Evolutionary conservation across 108 stramenopile species (phyloP), one percentile per base, ranked within the genome.

Genomic region (Epipyxis sp.): DNA sequence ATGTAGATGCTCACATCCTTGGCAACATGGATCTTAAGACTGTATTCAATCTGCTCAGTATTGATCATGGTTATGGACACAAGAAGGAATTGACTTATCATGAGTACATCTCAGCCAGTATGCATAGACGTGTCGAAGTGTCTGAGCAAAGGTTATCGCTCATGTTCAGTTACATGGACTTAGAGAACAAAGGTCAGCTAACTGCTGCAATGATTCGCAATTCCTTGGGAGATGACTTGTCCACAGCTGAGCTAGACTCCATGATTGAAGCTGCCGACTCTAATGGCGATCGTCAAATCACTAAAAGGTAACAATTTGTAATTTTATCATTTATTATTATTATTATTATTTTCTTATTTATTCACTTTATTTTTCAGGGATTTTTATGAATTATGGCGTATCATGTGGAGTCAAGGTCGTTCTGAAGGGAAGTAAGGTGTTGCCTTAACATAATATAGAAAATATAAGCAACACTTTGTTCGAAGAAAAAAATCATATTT

Each of bases 21-120:
- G n/a, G n/a, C n/a, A 37, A 65, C 34, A 37, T 65, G 13, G 61
- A 65, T 32, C 61, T 65, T 32, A 65, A 65, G 25, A 6, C 61
- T 32, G 13, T 65, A 16, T 65, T 65, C 61, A 32, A 65, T 3
- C 20, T 25, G 6, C 34, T 65, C 30, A 32, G 30, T 16, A 32
- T 65, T 32, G 61, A 13, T 29, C 61, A 32, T 10, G 6, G 13
- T 3, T 65, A 13, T 3, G 35, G 61, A 10, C 61, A 37, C 25
- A 37, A 10, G 3, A 3, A 29, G 25, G 61, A 25, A 16, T 32
- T 65, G 61, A 35, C 61, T 3, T 65, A 65, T 37, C 61, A 65
- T 32, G 61, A 65, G 61, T 65, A 65, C 61, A 32, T 65, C 13
- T 16, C 61, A 37, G 61, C 61, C 25, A 6, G 34, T 32, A 65